Evolutionary conservation across 164 flowering plant genomes (phyloP).

Genomic region (Buxus sempervirens): DNA sequence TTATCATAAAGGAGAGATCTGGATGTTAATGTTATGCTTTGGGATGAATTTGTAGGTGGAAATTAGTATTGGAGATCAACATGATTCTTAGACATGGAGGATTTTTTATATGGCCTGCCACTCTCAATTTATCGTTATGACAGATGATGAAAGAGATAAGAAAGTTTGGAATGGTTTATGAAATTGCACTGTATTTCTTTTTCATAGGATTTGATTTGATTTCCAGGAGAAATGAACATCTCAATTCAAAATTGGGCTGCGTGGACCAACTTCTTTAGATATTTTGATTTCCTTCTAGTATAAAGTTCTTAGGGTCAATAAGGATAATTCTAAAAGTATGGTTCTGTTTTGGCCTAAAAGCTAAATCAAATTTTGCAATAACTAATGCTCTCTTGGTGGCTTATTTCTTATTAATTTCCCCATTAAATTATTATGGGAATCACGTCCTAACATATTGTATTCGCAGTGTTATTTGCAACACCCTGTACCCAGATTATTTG

Average conservation of each 20-base stretch:
- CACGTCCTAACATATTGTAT: no score
- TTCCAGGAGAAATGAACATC: background rate
- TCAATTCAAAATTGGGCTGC: background rate
- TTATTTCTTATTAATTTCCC: no score
- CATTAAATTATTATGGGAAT: no score
- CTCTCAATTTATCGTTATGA: conserved; percentile 89
- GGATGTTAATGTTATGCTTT: background rate
- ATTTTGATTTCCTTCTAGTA: background rate
- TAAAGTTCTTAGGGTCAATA: background rate
- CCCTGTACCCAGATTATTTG: no score
- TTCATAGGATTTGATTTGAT: background rate
- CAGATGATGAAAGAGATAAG: conserved; percentile 52
- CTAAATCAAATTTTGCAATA: background rate
- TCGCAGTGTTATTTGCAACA: no score
- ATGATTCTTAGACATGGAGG: conserved; percentile 96
- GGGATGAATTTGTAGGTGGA: conserved; percentile 58
- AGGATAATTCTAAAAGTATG: background rate
- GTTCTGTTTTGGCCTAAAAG: background rate
- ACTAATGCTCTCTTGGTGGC: no score
- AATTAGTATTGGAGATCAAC: conserved; percentile 78
- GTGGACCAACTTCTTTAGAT: background rate
- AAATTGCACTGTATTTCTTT: background rate
- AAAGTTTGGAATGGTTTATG: conserved; percentile 73
- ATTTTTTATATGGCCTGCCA: conserved; percentile 90
- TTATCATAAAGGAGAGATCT: background rate